Evolutionary conservation across 2,329 filamentous ascomycete species (phyloP), one percentile per base, ranked within the genome.

Genomic region (Alternaria alternata): DNA sequence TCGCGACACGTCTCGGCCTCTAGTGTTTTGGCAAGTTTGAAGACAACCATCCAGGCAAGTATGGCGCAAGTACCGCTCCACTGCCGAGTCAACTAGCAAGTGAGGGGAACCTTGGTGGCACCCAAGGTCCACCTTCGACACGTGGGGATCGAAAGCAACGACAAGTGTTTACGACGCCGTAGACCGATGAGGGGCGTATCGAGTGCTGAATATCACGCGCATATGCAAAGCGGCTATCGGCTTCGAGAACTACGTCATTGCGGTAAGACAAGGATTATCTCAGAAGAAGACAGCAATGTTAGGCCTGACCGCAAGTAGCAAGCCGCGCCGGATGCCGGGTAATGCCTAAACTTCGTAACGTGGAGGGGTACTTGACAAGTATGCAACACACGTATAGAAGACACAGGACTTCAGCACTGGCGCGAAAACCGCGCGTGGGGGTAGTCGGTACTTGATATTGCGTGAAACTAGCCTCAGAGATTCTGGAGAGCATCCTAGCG

Each of bases 381-480:
- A 24, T 36, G 20, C 30, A 12, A 49, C 16, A 38, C 32, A 30
- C 14, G 11, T 36, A 12, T 36, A 26, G 46, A 7, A 48, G 14
- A 38, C 16, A 38, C 46, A 36, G 18, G 12, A 49, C 20, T 22
- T 3, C 20, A 14, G 20, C 11, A 49, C 18, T 48, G 46, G 46
- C 30, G 49, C 47, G 36, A 32, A 47, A 51, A 62, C 55, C 65
- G 42, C 46, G 32, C 54, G 48, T 59, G 20, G 54, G 59, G 61
- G 59, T 30, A 64, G 43, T 11, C 41, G 51, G 51, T 47, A 20
- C 30, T 56, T 59, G 61, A 49, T 57, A 60, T 61, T 58, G 56
- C 62, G 44, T 42, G 65, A 18, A 20, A 65, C 57, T 68, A 69
- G 66, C 65, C 44, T 64, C 55, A 18, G 36, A 39, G 51, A 51